Conservation (phyloP, 805 yeast species). For the Novakomyces olei region DNA sequence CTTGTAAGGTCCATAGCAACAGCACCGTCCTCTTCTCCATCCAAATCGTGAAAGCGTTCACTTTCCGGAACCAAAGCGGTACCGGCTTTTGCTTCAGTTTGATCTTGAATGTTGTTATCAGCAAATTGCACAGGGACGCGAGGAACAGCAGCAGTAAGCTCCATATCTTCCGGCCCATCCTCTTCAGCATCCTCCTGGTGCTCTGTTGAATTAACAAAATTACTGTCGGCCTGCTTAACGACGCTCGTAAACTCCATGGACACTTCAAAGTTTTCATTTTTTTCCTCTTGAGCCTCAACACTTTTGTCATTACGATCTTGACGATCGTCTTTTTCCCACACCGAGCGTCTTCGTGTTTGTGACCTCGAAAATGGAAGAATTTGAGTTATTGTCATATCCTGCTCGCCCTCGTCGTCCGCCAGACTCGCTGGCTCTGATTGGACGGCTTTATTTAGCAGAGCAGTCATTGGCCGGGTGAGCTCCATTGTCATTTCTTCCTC, state of each 20-base stretch:
- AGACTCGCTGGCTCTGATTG: no score
- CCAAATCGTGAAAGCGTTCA: no score
- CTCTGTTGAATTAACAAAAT: neutral
- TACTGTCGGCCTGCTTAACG: no score
- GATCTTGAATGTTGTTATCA: no score
- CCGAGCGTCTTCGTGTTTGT: constrained; percentile 5
- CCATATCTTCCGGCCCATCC: constrained; percentile 3
- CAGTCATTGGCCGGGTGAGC: constrained; percentile 6
- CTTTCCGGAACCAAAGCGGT: no score
- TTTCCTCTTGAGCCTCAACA: neutral
- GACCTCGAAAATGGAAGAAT: constrained; percentile 4
- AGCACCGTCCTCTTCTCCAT: no score
- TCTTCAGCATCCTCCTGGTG: constrained; percentile 1
- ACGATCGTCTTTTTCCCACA: neutral
- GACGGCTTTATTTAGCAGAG: neutral
- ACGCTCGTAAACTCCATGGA: no score
- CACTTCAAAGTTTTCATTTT: neutral
- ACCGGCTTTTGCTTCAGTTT: no score
- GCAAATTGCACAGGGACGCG: neutral
- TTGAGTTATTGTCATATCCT: constrained; percentile 4
- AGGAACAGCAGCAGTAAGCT: constrained; percentile 4
- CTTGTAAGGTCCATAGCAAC: no score
- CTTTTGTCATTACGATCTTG: neutral
- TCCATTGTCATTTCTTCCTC: constrained; percentile 5
- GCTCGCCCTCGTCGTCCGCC: neutral